Base-by-base conservation (phyloP, 495 filamentous ascomycete species). In the Neurospora africana region DNA sequence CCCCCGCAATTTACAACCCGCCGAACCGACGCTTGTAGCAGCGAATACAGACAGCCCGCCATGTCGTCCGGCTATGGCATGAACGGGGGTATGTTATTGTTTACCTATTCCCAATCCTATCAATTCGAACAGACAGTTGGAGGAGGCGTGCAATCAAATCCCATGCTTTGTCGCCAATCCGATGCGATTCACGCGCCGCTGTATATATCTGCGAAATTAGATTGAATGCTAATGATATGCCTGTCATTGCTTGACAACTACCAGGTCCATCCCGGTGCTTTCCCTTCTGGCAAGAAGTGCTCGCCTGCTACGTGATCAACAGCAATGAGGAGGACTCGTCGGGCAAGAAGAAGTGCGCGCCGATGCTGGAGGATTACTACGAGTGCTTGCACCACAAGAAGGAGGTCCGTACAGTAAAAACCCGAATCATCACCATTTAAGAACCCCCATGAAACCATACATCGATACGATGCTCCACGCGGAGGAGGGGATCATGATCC, bases 301-400 rank as follows among this genome's bases (percentile, higher is more conserved):
- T 96, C 74, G 91, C 91, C 76, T 96, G 93, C 87, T 96, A 96
- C 79, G 92, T 95, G 68, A 87, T 94, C 78, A 94, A 95, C 82
- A 89, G 91, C 68, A 86, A 84, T 69, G 84, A 89, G 61, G 90
- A 92, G 30, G 90, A 94, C 77, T 86, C 88, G 70, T 86, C 88
- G 11, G 94, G 94, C 65, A 95, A 92, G 84, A 91, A 89, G 85
- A 97, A 97, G 85, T 99, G 95, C 81, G 79, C 86, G 47, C 92
- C 92, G n/a, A 90, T 89, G 39, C 84, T 97, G 74, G 95, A 98
- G 79, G 95, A 99, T 78, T 98, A 98, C 86, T 92, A 97, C 83
- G 95, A 99, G 85, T 99, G 96, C 84, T 86, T 99, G 79, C 95
- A 99, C 81, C 95, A 99, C 86, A 91, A 88, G 83, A 98, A 98